These are phyloP conservation scores for Chrysosphaeria jannelii DNA, from an alignment of 2,329 filamentous ascomycete species.

Conservation along the genomic window DNA sequence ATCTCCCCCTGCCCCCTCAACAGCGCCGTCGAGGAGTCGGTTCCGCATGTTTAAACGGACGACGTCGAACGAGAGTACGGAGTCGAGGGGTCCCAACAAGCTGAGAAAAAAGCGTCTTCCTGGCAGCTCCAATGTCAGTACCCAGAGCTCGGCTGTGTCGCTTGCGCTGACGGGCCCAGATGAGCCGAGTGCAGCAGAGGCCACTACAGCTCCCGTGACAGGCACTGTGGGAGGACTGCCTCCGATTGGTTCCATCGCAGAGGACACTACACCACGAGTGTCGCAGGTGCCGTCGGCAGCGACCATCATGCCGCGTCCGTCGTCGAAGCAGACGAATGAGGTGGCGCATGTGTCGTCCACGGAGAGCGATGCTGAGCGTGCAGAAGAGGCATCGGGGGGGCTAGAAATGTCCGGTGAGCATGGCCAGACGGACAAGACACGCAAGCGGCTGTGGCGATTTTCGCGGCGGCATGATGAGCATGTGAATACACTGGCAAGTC, in stretches of 20 bases:
- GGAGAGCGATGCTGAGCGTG: slow-evolving; percentile 4
- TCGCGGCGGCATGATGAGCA: neutral
- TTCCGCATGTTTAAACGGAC: slow-evolving; percentile 44
- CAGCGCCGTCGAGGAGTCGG: slow-evolving; percentile 23
- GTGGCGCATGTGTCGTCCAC: slow-evolving; percentile 4
- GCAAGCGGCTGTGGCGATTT: neutral
- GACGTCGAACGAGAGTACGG: slow-evolving; percentile 21
- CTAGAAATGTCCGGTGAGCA: too few species aligned
- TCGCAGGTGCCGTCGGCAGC: slow-evolving; percentile 13
- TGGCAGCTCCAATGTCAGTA: slow-evolving; percentile 52
- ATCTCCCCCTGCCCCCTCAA: neutral
- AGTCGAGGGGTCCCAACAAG: slow-evolving; percentile 50
- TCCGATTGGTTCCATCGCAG: too few species aligned
- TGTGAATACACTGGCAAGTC: neutral
- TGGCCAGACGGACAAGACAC: slow-evolving; percentile 5
- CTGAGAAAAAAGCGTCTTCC: slow-evolving; percentile 62
- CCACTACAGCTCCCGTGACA: neutral
- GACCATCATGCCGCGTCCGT: slow-evolving; percentile 2
- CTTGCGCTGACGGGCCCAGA: slow-evolving; percentile 19
- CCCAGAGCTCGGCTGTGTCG: slow-evolving; percentile 68
- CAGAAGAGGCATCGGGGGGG: too few species aligned
- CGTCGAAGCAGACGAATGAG: slow-evolving; percentile 4
- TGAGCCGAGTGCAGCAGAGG: slow-evolving; percentile 2
- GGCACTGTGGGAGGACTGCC: neutral
- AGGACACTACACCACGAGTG: slow-evolving; percentile 16